Conservation (phyloP, 495 filamentous ascomycete genomes). For the Penicillium silybi region DNA sequence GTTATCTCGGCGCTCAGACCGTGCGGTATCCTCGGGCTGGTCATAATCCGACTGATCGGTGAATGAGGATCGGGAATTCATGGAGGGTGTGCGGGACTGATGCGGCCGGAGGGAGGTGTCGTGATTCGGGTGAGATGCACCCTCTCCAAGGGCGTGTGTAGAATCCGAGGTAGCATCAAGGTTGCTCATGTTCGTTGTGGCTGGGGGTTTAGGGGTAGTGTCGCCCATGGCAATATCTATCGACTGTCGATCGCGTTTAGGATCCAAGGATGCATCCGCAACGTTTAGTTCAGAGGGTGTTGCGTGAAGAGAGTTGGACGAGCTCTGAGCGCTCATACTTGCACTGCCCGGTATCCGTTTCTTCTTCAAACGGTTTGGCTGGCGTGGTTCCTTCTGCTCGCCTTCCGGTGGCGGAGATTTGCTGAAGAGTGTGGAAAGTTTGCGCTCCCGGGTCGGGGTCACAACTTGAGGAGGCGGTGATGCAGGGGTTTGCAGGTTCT, state of each 20-base stretch:
- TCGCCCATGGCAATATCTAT: conserved; percentile 26
- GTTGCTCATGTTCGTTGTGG: conserved; percentile 21
- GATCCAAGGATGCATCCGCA: conserved; percentile 12
- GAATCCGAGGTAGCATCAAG: conserved; percentile 16
- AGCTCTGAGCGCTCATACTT: conserved; percentile 82
- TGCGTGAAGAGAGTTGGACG: conserved; percentile 64
- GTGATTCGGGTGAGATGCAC: conserved; percentile 20
- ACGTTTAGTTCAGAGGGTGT: conserved; percentile 24
- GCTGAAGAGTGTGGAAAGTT: conserved; percentile 62
- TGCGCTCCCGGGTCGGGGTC: conserved; percentile 68
- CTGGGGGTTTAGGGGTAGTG: conserved; percentile 29
- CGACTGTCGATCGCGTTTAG: conserved; percentile 11
- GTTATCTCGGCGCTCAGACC: conserved; percentile 60
- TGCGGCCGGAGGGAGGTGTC: conserved; percentile 58
- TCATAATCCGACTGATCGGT: conserved; percentile 77
- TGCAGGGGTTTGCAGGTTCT: conserved; percentile 33
- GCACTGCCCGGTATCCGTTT: conserved; percentile 68
- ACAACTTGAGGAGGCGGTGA: conserved; percentile 40
- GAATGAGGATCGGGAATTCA: conserved; percentile 68
- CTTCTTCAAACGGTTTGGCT: conserved; percentile 83
- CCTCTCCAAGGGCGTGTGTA: conserved; percentile 17
- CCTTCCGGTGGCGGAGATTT: conserved; percentile 54
- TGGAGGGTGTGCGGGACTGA: conserved; percentile 63
- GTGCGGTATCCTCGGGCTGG: conserved; percentile 55
- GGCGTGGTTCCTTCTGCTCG: conserved; percentile 56